Evolutionary conservation across 2,329 filamentous ascomycete species (phyloP).

Genomic region (Colletotrichum sublineola): DNA sequence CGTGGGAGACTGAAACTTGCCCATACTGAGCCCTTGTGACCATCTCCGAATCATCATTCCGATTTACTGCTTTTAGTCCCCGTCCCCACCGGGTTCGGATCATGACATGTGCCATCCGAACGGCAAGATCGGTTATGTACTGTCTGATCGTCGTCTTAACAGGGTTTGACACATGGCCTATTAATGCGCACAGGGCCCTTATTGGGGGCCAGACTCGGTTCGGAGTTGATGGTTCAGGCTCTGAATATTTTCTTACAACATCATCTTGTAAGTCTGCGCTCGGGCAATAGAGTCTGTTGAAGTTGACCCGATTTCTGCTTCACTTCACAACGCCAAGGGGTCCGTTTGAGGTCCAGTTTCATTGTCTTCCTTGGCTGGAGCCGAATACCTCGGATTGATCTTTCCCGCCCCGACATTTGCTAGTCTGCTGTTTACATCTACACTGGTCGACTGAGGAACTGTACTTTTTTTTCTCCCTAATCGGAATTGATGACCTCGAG

Average conservation of each 20-base stretch:
- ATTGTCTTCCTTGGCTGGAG: not conserved
- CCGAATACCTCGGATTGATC: not conserved
- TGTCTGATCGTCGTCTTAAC: constrained; percentile 41
- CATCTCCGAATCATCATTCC: constrained; percentile 6
- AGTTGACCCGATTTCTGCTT: not conserved
- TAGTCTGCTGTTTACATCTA: constrained; percentile 36
- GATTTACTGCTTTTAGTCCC: not conserved
- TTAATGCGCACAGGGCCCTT: constrained; percentile 12
- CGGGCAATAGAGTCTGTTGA: too few species aligned
- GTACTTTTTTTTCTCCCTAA: constrained; percentile 13
- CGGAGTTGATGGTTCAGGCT: too few species aligned
- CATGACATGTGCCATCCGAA: constrained; percentile 39
- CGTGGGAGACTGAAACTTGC: constrained; percentile 25
- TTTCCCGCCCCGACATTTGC: not conserved
- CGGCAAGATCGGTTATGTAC: constrained; percentile 16
- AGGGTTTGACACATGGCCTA: constrained; percentile 21
- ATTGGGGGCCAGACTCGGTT: too few species aligned
- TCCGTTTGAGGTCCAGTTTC: not conserved
- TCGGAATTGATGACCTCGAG: constrained; percentile 1
- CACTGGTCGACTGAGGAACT: constrained; percentile 2
- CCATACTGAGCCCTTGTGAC: not conserved
- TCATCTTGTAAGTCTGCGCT: not conserved
- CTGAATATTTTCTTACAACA: not conserved
- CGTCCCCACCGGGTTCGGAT: constrained; percentile 8
- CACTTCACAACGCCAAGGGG: not conserved